Conservation (phyloP, 345 rosid species). For the Toxicodendron radicans region DNA sequence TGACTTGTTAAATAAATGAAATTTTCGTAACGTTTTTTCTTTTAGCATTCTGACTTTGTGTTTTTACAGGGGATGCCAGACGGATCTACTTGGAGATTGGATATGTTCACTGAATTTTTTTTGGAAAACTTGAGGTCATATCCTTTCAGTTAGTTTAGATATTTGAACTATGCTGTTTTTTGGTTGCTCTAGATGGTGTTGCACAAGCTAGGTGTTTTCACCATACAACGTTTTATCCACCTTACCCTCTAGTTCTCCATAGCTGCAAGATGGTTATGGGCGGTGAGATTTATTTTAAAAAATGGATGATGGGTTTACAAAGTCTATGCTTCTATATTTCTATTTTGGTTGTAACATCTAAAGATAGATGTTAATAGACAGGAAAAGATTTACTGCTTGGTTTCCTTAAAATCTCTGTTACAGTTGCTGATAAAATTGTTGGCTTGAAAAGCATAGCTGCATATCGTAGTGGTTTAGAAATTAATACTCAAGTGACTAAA, state of each 20-base stretch:
- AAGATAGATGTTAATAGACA: not conserved
- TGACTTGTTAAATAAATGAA: not conserved
- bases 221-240: not conserved
- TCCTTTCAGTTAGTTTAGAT: conserved; percentile 52
- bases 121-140: conserved; percentile 66
- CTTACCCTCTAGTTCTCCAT: not conserved
- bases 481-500: conserved; percentile 54
- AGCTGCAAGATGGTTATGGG: not conserved
- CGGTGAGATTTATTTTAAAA: not conserved
- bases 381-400: conserved; percentile 13
- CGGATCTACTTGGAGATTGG: conserved; percentile 67
- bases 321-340: not conserved
- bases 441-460: conserved; percentile 91
- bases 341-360: conserved; percentile 6
- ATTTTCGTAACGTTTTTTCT: not conserved
- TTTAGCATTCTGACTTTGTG: not conserved
- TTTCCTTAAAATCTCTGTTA: conserved; percentile 50
- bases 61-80: conserved; percentile 45
- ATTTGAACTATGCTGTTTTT: not conserved
- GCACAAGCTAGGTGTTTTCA: not conserved
- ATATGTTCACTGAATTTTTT: conserved; percentile 55
- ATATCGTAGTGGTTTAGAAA: conserved; percentile 85
- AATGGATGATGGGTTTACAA: not conserved
- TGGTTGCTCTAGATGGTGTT: conserved; percentile 8
- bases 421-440: conserved; percentile 57